Evolutionary conservation across 176 grass and related monocot genomes (phyloP), one percentile per base, ranked within the genome.

Genomic region (sorghum (Sorghum bicolor)): DNA sequence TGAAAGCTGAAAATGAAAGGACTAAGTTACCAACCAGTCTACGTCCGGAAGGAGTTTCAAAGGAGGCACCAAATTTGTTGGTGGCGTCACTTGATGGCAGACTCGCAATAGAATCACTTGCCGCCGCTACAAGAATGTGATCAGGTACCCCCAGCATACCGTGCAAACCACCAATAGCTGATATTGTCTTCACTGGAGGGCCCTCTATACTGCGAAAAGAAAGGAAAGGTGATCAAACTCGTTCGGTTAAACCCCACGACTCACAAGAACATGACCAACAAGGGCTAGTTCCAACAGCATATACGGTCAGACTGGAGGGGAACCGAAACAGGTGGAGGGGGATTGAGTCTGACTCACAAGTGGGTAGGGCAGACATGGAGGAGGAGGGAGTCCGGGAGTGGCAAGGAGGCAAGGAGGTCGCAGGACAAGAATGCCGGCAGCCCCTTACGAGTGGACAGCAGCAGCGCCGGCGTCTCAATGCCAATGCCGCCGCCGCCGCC

Each of bases 361-460:
- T 98, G 96, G 69, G 92, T 85, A 41, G 96, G 93, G 76, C 90
- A 93, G 76, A 98, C 89, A 33, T 93, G 89, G n/a, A 98, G 87
- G 12, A 98, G 85, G 5, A 89, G 87, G 39, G 96, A 95, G 63
- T 95, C 96, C 4, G 96, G 93, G 38, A 83, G 77, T 37, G 96
- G 91, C 28, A 98, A 84, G n/a, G 87, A 81, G 4, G 87, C 78
- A 34, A 98, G 91, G 22, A 92, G 85, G 74, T 98, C 96, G 73
- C 76, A 77, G 36, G 96, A 85, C 43, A 95, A 58, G 78, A 98
- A 98, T 30, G 85, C 70, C 1, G 96, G 96, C 37, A 98, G 85
- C 41, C 96, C 91, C 28, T 94, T 94, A 34, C 87, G 71, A 8
- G 96, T 98, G 33, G 87, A 92, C 47, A 98, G 61, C 44, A 98